A percentile compares a stretch with the other conserved stretches of the same genome.
phyloP scores from a whole-genome alignment of 345 rosid genomes.

The Populus nigra region DNA sequence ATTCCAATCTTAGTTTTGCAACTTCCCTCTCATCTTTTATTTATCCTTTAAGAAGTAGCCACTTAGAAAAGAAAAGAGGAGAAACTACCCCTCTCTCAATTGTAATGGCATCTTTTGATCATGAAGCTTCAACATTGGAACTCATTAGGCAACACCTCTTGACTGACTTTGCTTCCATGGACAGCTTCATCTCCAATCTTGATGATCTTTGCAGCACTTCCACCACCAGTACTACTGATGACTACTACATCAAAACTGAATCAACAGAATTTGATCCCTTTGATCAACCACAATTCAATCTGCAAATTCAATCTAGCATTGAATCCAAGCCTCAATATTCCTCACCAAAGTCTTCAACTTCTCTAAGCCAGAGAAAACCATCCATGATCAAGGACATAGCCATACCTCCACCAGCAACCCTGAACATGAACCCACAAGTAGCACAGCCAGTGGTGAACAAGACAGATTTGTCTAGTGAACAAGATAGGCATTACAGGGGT shows the following conservation, averaged over 20 bases:
- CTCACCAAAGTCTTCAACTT: constrained; percentile 25
- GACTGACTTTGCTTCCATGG: constrained; percentile 47
- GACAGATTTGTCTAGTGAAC: constrained; percentile 11
- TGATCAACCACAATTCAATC: not conserved
- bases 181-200: constrained; percentile 31
- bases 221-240: not conserved
- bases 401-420: constrained; percentile 34
- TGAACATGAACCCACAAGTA: not conserved
- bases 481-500: constrained; percentile 68
- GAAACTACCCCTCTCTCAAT: not conserved
- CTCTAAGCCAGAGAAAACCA: constrained; percentile 67
- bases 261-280: not conserved
- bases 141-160: constrained; percentile 63
- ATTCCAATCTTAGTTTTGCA: not conserved
- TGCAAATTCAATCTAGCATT: constrained; percentile 1
- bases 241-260: constrained; percentile 9
- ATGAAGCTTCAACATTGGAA: constrained; percentile 50
- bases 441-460: constrained; percentile 4
- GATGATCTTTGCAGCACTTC: constrained; percentile 9
- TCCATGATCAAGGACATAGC: constrained; percentile 38
- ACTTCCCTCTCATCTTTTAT: not conserved
- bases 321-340: not conserved
- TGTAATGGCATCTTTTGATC: constrained; percentile 23
- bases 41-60: not conserved
- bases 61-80: not conserved